These are phyloP conservation scores for Erigeron canadensis DNA, from an alignment of 129 eudicot species.

Conservation along the genomic window DNA sequence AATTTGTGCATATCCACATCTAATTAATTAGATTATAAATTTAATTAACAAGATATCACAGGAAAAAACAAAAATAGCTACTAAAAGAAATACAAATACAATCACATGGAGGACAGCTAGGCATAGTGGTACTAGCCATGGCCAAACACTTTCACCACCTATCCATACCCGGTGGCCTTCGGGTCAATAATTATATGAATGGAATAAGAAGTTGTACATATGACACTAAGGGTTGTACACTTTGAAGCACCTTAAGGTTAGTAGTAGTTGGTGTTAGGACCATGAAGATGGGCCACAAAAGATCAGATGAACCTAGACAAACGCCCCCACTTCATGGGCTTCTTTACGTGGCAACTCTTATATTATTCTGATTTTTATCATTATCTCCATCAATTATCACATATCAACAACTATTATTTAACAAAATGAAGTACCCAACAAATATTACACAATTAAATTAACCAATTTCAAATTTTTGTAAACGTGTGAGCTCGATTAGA, in stretches of 20 bases:
- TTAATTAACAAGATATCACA: not conserved
- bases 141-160: conserved; percentile 19
- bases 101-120: conserved; percentile 43
- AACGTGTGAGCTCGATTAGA: too few relatives aligned
- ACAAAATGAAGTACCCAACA: not conserved
- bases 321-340: conserved; percentile 32
- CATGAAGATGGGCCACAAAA: conserved; percentile 36
- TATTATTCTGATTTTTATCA: not conserved
- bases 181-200: conserved; percentile 14
- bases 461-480: not conserved
- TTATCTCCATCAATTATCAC: not conserved
- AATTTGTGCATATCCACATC: conserved; percentile 12
- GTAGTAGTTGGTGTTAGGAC: conserved; percentile 34
- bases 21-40: not conserved
- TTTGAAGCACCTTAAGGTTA: conserved; percentile 7
- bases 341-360: conserved; percentile 24
- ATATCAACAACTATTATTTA: not conserved
- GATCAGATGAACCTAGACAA: conserved; percentile 39
- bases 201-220: conserved; percentile 6
- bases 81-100: not conserved
- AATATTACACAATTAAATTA: not conserved
- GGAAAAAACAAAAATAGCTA: not conserved
- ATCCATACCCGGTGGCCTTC: conserved; percentile 24
- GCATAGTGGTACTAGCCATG: conserved; percentile 34
- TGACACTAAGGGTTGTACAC: conserved; percentile 23